These are phyloP conservation scores for Malus domestica DNA, from an alignment of 306 rosid genomes.

Conservation along the genomic window DNA sequence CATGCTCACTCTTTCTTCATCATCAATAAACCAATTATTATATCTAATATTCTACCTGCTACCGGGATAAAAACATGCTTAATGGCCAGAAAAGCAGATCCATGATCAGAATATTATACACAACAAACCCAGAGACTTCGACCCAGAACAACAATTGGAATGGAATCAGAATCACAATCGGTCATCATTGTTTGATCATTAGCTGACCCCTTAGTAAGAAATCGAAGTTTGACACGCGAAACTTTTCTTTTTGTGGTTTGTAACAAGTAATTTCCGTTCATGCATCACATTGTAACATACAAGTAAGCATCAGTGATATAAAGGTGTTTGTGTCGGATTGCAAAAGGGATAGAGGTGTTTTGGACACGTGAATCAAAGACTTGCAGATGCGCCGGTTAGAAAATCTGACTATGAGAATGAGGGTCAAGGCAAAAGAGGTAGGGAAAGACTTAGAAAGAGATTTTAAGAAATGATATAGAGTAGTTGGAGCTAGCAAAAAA, in stretches of 20 bases:
- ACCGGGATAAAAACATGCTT: background rate
- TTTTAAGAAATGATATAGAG: too few relatives aligned
- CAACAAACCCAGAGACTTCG: background rate
- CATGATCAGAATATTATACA: background rate
- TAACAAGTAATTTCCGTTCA: too few relatives aligned
- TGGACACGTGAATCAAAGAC: too few relatives aligned
- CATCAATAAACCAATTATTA: background rate
- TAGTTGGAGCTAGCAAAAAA: too few relatives aligned
- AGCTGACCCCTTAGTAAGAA: background rate
- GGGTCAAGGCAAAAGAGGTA: too few relatives aligned
- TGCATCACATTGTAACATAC: background rate
- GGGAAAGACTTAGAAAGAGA: too few relatives aligned
- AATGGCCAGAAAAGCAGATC: background rate
- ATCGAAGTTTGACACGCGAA: background rate
- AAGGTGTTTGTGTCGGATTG: too few relatives aligned
- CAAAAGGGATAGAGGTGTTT: too few relatives aligned
- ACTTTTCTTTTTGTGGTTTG: background rate
- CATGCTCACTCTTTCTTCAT: background rate
- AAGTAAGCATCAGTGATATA: too few relatives aligned
- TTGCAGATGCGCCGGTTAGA: fast-evolving
- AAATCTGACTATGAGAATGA: too few relatives aligned
- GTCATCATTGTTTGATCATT: background rate
- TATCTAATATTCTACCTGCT: background rate
- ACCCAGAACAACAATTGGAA: background rate
- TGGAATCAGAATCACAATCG: background rate